These are phyloP conservation scores for Moricandia arvensis DNA, from an alignment of 345 rosid genomes.

Conservation along the genomic window DNA sequence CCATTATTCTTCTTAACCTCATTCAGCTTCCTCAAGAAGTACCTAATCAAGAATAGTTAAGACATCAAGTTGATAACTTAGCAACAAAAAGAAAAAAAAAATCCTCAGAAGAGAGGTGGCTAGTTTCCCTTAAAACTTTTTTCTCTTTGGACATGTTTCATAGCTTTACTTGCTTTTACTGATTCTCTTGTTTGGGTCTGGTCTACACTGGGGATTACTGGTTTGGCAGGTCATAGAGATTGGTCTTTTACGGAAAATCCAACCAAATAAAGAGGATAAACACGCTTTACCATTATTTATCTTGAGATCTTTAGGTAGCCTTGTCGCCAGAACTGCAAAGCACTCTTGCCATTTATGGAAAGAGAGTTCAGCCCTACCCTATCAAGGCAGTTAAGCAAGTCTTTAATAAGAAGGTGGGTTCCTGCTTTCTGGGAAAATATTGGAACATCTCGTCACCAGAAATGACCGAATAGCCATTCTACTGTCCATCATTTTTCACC, in stretches of 20 bases:
- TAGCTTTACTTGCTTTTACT: too few species aligned
- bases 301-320: constrained; percentile 74
- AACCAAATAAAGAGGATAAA: background rate
- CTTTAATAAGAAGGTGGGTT: constrained; percentile 93
- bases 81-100: background rate
- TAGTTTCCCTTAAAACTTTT: too few species aligned
- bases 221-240: too few species aligned
- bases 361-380: constrained; percentile 91
- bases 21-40: constrained; percentile 54
- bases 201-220: too few species aligned
- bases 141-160: too few species aligned
- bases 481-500: too few species aligned
- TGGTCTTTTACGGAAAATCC: too few species aligned
- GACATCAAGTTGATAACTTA: background rate
- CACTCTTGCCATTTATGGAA: constrained; percentile 99
- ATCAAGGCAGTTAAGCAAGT: constrained; percentile 80
- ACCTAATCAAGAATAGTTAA: constrained; percentile 31
- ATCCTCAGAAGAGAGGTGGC: too few species aligned
- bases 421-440: constrained; percentile 31
- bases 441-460: too few species aligned
- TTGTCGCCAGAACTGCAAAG: constrained; percentile 79
- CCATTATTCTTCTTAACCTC: constrained; percentile 59
- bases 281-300: too few species aligned
- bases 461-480: too few species aligned
- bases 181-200: too few species aligned